Percentiles rank a stretch among this genome's conserved stretches.
These are phyloP conservation scores for Zygoascus sp. DNA, from an alignment of 1,139 yeast genomes.

Conservation along the genomic window DNA sequence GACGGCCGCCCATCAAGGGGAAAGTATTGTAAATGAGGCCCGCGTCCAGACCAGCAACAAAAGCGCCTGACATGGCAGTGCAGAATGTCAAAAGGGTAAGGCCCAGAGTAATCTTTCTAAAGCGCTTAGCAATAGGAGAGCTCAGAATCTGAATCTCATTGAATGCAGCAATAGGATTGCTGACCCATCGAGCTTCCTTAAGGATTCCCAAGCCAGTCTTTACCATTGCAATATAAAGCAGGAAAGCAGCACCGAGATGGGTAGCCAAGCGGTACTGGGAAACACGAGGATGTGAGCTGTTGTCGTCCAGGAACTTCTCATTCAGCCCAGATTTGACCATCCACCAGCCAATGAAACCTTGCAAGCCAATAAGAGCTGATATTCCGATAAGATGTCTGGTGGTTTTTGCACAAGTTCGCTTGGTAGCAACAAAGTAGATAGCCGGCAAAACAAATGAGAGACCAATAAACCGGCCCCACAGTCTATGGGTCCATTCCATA, in stretches of 20 bases:
- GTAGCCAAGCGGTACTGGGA: conserved; percentile 93
- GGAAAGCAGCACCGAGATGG: conserved; percentile 89
- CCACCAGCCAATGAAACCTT: conserved; percentile 99
- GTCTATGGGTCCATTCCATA: conserved; percentile 97
- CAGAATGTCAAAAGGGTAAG: conserved; percentile 66
- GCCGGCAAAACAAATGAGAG: conserved; percentile 80
- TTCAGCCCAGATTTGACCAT: conserved; percentile 97
- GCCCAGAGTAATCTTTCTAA: conserved; percentile 52
- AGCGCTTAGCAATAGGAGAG: conserved; percentile 51
- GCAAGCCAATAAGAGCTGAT: conserved; percentile 76
- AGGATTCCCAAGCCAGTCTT: conserved; percentile 85
- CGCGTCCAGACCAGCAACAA: conserved; percentile 98
- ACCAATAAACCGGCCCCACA: conserved; percentile 90
- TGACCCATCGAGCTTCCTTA: conserved; percentile 66
- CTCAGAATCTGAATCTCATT: conserved; percentile 50
- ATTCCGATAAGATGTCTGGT: conserved; percentile 66
- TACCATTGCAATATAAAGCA: conserved; percentile 81
- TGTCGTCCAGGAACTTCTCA: conserved; percentile 68
- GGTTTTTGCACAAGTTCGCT: conserved; percentile 64
- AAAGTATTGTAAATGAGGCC: conserved; percentile 93
- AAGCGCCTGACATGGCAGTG: conserved; percentile 92
- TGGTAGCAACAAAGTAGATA: conserved; percentile 64
- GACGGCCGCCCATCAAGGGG: conserved; percentile 86
- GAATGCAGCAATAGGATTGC: conserved; percentile 52
- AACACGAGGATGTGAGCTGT: conserved; percentile 85